Evolutionary conservation across 2,329 filamentous ascomycete genomes (phyloP), one percentile per base, ranked within the genome.

Genomic region (Ilyonectria robusta): DNA sequence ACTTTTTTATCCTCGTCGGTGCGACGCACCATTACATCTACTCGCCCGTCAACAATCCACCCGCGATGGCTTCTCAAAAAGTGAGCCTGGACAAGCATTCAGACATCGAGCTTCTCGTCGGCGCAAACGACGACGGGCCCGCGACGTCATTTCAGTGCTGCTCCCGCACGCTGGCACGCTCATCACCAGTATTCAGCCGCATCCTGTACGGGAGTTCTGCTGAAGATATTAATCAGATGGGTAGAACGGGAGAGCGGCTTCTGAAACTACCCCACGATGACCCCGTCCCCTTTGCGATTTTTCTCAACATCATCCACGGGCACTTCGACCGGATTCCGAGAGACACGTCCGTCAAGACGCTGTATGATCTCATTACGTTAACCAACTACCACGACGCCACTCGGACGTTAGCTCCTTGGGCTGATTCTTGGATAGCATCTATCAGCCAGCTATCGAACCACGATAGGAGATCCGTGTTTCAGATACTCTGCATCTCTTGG

Each of bases 321-420:
- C 59, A 71, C 7, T 75, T 79, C 31, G 63, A 75, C 1, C 66
- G 62, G 3, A 72, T 80, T 1, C 77, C 75, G 0, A 55, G 33
- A 1, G 47, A 53, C 5, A 29, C 78, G 3, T 57, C 60, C 1
- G 47, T 75, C 3, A 62, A 68, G 1, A 57, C 69, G 3, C 55
- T 79, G 3, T 78, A 75, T 56, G 51, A 72, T 0, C 60, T 79
- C 2, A 71, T 75, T 0, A 67, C 72, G 0, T 23, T 79, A 9
- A 76, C 76, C 1, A 69, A 79, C 33, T 77, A 78, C n/a, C 78
- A 79, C 63, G 72, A 77, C 56, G 67, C 78, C 21, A 76, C 75
- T 0, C 59, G 44, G 8, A 50, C 71, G 4, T 47, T 78, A 9
- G 54, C 59, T 11, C 76, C 76, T 1, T 78, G 76, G 76, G 57